Base-by-base conservation (phyloP, 2,329 filamentous ascomycete genomes). In the Pseudogymnoascus sp. region DNA sequence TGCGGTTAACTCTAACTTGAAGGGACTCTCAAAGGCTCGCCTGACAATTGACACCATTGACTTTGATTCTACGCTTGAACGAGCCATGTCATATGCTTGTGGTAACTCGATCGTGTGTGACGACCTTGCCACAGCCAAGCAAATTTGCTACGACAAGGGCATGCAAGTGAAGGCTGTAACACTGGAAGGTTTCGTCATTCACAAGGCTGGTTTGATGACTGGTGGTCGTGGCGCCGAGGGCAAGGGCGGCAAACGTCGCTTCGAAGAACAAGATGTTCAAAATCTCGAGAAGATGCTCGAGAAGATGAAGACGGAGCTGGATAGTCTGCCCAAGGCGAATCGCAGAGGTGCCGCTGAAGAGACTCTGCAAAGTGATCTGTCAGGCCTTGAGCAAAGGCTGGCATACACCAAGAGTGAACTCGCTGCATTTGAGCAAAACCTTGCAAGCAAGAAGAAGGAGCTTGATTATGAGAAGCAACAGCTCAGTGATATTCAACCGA, bases 31-130 rank as follows among this genome's bases (percentile, higher is more conserved):
- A 63, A 89, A 90, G 40, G 91, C 90, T 75, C 87, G 93, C 6
- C 83, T 97, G 64, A 96, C 93, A 0, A 96, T 99, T 67, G 95
- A 99, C 74, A 96, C 92, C 0, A 93, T 99, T 69, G 92, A 96
- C 72, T 99, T 95, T 71, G 95, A 97, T 70, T 83, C 88, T 2
- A 85, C 88, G 1, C 84, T 96, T 60, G 91, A 97, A 73, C 88
- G 95, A 67, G 96, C 93, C 36, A 96, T 99, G 80, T 90, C 88
- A 21, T 97, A 96, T 73, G 93, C 93, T 25, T 99, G 95, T 70
- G 93, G 93, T 36, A 96, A 92, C 75, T 92, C 93, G 3, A 90
- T 99, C 67, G 91, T 99, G 4, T 97, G 93, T 72, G 95, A 99
- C 75, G 90, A 85, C 62, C 80, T 97, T 37, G 84, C 88, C 3